phyloP scores from a whole-genome alignment of 169 alveolate genomes.

The Cryptosporidium sp. region DNA sequence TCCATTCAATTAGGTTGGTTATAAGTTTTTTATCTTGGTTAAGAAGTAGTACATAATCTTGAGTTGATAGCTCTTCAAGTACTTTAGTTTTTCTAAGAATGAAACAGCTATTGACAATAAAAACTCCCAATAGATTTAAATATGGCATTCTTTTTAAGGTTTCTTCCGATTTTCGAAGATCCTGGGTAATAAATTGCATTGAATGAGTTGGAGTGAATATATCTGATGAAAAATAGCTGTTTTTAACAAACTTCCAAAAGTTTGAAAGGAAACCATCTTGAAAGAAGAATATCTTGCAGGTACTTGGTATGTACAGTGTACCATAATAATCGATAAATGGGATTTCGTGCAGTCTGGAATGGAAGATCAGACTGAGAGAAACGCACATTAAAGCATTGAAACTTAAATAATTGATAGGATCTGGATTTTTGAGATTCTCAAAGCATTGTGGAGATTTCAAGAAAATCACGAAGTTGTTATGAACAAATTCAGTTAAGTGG shows the following conservation, averaged over 20 bases:
- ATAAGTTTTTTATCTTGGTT: conserved; percentile 3
- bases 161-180: not conserved
- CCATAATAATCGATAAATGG: not conserved
- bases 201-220: not conserved
- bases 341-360: conserved; percentile 50
- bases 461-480: not conserved
- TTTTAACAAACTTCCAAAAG: conserved; percentile 3
- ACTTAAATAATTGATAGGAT: not conserved
- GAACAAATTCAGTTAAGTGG: not conserved
- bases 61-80: not conserved
- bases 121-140: conserved; percentile 10
- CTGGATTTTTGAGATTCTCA: not conserved
- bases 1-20: not conserved
- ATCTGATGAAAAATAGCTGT: not conserved
- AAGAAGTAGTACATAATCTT: conserved; percentile 1
- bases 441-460: not conserved
- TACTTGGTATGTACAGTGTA: conserved; percentile 10
- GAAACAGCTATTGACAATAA: not conserved
- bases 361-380: conserved; percentile 32
- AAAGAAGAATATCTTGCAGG: conserved; percentile 2
- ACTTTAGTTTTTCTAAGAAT: not conserved
- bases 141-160: not conserved
- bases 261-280: conserved; percentile 2
- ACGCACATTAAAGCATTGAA: not conserved
- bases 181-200: not conserved